A percentile compares a stretch with the other conserved stretches of the same genome.
phyloP scores from a whole-genome alignment of 148 eudicot genomes.

The Arbutus unedo region DNA sequence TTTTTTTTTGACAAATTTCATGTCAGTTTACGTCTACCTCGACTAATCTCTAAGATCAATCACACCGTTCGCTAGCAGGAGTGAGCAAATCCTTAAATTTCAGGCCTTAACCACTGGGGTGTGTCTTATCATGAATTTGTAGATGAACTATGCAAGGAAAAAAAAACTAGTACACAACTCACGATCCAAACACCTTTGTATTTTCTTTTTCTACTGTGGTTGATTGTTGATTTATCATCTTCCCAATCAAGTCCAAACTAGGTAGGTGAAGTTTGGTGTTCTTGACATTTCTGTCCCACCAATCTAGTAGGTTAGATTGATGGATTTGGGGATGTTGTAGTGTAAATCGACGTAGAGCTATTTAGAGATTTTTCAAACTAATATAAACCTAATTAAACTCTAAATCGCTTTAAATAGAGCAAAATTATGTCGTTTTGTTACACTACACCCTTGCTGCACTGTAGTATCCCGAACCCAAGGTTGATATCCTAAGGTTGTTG shows the following conservation, averaged over 20 bases:
- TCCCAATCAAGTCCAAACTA: neutral
- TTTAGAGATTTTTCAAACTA: too few relatives aligned
- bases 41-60: too few relatives aligned
- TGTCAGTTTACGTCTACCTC: too few relatives aligned
- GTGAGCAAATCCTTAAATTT: too few relatives aligned
- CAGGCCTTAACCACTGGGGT: neutral
- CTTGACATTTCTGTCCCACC: neutral
- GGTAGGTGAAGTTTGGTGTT: constrained; percentile 4
- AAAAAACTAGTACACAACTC: neutral
- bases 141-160: neutral
- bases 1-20: too few relatives aligned
- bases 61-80: too few relatives aligned
- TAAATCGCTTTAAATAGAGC: too few relatives aligned
- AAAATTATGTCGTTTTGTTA: too few relatives aligned
- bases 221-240: neutral
- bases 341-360: too few relatives aligned
- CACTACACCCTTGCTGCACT: too few relatives aligned
- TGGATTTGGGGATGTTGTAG: neutral
- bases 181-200: neutral
- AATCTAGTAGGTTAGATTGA: neutral
- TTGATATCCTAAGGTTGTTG: neutral
- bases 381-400: too few relatives aligned
- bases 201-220: neutral
- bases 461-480: too few relatives aligned
- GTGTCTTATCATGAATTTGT: neutral